Evolutionary conservation across 495 filamentous ascomycete genomes (phyloP), one percentile per base, ranked within the genome.

Genomic region (Podospora anserina): DNA sequence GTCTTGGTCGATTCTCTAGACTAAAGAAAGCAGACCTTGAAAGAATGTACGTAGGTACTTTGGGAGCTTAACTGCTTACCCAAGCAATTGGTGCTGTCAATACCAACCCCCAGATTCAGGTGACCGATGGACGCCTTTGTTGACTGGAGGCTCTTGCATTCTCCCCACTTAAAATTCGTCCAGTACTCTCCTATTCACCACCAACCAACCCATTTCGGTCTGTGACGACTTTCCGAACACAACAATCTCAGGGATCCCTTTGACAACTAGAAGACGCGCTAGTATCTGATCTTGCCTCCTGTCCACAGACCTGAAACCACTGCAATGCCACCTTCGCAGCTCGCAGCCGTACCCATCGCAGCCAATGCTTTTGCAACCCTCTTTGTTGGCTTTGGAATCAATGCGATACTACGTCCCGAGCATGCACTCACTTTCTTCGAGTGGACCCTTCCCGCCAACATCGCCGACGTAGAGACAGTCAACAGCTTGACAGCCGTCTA

Each of bases 351-450:
- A 58, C 61, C 54, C 61, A 53, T 77, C 32, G 64, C 71, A 15
- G 68, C 79, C 65, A 71, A 63, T 64, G 68, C 79, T 67, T 80
- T 86, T 67, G 82, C 76, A 19, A 77, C 77, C n/a, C 79, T 80
- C 28, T 83, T 75, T 68, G 65, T 82, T 32, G 81, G 73, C 64
- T 84, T 86, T 71, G 84, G 83, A 61, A 66, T 86, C 73, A 85
- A 83, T 68, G 79, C 77, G 62, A 72, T 85, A 63, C 44, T 85
- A 32, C 77, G 77, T 20, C 84, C 84, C 0, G 65, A 70, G 5
- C 68, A 80, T 44, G 84, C 82, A 28, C 73, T 87, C 53, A 74
- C 76, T 18, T 79, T 86, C 70, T 85, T 86, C 73, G 76, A 80
- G 66, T 81, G 82, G 64, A 70, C 75, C 1, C 66, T 64, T 1